Evolutionary conservation across 2,329 filamentous ascomycete species (phyloP).

Genomic region (Fusarium anguioides): DNA sequence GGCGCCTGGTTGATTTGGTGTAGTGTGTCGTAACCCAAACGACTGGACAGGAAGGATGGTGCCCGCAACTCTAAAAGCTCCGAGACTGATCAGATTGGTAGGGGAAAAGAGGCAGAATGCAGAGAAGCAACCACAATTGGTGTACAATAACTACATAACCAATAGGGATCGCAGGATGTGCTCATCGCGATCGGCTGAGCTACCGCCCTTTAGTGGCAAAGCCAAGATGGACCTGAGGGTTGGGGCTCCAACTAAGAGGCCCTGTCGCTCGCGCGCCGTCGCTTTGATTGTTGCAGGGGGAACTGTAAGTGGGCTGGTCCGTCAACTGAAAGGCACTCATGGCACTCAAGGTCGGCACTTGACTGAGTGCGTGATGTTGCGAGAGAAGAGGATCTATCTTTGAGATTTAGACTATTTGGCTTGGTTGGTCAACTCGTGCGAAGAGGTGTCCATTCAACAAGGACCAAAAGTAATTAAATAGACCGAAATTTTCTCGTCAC

Average conservation of each 20-base stretch:
- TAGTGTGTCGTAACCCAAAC: conserved; percentile 8
- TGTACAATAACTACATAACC: neutral
- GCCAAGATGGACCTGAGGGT: conserved; percentile 38
- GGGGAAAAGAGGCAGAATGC: neutral
- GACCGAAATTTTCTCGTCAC: too few species aligned
- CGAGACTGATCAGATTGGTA: neutral
- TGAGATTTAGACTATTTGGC: neutral
- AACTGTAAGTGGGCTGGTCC: conserved; percentile 6
- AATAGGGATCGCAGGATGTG: conserved; percentile 15
- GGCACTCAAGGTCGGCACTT: conserved; percentile 21
- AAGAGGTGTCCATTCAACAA: conserved; percentile 5
- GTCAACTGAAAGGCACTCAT: conserved; percentile 7
- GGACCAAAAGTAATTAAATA: neutral
- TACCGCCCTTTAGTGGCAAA: conserved; percentile 42
- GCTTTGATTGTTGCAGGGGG: conserved; percentile 11
- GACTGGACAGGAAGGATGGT: conserved; percentile 2
- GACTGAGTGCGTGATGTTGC: neutral
- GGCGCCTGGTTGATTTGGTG: too few species aligned
- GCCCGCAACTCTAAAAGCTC: neutral
- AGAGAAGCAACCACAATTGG: neutral
- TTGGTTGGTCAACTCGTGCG: conserved; percentile 18
- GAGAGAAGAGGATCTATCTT: neutral
- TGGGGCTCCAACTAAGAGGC: conserved; percentile 21
- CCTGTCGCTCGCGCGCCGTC: conserved; percentile 13
- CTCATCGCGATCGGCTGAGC: conserved; percentile 40